phyloP scores from a whole-genome alignment of 1,284 basidiomycete genomes.

The Fomitiporia mediterranea region DNA sequence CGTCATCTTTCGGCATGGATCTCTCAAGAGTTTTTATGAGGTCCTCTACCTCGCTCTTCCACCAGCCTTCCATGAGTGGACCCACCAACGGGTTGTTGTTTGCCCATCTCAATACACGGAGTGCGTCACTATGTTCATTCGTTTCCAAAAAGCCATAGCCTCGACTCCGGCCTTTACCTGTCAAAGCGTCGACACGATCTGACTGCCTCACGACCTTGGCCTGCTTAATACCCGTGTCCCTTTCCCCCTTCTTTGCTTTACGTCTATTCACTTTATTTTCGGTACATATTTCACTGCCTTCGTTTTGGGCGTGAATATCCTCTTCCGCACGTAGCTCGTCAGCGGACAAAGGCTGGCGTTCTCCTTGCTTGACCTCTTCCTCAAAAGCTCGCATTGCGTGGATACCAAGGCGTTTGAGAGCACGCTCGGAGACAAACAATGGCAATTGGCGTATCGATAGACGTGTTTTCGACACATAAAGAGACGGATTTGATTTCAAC shows the following conservation, averaged over 20 bases:
- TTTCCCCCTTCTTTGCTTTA: slow-evolving; percentile 37
- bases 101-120: slow-evolving; percentile 89
- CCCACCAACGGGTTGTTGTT: slow-evolving; percentile 81
- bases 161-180: slow-evolving; percentile 81
- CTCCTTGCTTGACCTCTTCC: slow-evolving; percentile 66
- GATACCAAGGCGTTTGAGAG: slow-evolving; percentile 83
- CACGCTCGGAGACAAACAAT: slow-evolving; percentile 83
- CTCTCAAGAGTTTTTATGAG: slow-evolving; percentile 58
- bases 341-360: slow-evolving; percentile 55
- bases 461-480: slow-evolving; percentile 93
- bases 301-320: slow-evolving; percentile 22
- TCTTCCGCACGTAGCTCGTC: slow-evolving; percentile 63
- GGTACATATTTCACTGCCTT: slow-evolving; percentile 20
- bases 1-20: slow-evolving; percentile 32
- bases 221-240: slow-evolving; percentile 72
- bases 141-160: slow-evolving; percentile 98
- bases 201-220: slow-evolving; percentile 85
- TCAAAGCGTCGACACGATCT: slow-evolving; percentile 85
- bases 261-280: slow-evolving; percentile 27
- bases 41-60: slow-evolving; percentile 75
- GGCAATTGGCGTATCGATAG: slow-evolving; percentile 93
- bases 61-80: slow-evolving; percentile 72
- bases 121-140: slow-evolving; percentile 80
- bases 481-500: slow-evolving; percentile 85
- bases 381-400: slow-evolving; percentile 81